These are phyloP conservation scores for Picea abies DNA, from an alignment of 83 land plant species.

Conservation along the genomic window DNA sequence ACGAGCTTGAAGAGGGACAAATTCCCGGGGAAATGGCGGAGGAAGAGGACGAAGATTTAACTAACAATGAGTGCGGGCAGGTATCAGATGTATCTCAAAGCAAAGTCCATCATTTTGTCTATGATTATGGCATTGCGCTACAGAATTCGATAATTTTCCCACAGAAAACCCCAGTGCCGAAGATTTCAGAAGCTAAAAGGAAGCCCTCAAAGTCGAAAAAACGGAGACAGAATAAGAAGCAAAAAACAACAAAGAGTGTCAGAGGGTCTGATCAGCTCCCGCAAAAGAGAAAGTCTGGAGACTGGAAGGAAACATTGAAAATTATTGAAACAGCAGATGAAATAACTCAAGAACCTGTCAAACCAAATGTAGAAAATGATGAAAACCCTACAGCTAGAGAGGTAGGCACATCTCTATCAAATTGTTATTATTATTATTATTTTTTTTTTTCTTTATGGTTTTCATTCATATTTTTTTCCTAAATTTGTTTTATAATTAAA, in stretches of 20 bases:
- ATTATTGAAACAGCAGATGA: background rate
- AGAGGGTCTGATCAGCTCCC: background rate
- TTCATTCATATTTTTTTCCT: background rate
- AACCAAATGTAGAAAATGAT: background rate
- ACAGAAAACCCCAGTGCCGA: background rate
- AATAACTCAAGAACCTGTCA: background rate
- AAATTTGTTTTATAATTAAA: too few species aligned
- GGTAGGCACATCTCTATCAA: background rate
- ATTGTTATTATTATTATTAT: background rate
- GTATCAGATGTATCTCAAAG: background rate
- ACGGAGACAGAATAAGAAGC: background rate
- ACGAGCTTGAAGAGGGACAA: constrained; percentile 7
- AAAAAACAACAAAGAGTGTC: background rate
- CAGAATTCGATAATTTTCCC: background rate
- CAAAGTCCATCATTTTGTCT: background rate
- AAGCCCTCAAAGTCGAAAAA: background rate
- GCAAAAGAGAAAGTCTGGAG: background rate
- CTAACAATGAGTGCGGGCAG: background rate
- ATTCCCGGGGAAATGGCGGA: background rate
- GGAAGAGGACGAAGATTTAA: background rate
- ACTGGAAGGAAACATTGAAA: background rate
- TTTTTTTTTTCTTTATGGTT: too few species aligned
- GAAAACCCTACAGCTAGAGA: background rate
- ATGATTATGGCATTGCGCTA: background rate
- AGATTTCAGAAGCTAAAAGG: background rate